phyloP scores from a whole-genome alignment of 2,329 filamentous ascomycete genomes.

The Ophiostoma tasmaniense region DNA sequence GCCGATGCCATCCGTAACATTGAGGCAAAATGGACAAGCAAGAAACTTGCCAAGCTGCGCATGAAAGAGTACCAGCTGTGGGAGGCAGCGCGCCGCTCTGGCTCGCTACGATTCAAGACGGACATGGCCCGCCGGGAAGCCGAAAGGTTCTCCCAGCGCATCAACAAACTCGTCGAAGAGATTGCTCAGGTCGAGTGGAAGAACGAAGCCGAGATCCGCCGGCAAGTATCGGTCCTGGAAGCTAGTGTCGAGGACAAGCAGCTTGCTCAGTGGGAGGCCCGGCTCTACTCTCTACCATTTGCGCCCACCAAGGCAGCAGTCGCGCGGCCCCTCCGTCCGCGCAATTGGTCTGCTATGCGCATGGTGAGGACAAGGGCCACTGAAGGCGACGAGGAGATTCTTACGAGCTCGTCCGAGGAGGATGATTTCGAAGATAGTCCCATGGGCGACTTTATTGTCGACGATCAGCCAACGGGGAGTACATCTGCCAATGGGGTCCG shows the following conservation, averaged over 20 bases:
- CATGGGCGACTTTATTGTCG: neutral
- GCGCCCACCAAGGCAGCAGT: slow-evolving; percentile 17
- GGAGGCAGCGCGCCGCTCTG: slow-evolving; percentile 42
- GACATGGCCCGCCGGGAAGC: slow-evolving; percentile 35
- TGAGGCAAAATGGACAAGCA: slow-evolving; percentile 47
- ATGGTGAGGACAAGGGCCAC: neutral
- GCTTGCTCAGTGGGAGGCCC: slow-evolving; percentile 41
- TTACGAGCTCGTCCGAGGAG: slow-evolving; percentile 38
- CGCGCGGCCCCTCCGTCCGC: neutral
- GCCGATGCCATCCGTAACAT: slow-evolving; percentile 47
- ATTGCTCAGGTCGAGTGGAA: slow-evolving; percentile 46
- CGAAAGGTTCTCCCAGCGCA: slow-evolving; percentile 38
- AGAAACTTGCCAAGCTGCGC: slow-evolving; percentile 47
- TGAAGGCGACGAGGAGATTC: slow-evolving; percentile 37
- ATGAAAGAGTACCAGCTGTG: slow-evolving; percentile 54
- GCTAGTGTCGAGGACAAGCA: slow-evolving; percentile 55
- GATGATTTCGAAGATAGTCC: neutral
- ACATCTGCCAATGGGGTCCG: neutral
- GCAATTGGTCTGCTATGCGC: neutral
- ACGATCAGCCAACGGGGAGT: neutral
- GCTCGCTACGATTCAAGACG: slow-evolving; percentile 36
- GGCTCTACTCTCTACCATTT: slow-evolving; percentile 31
- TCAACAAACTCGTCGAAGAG: slow-evolving; percentile 46
- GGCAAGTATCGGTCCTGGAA: slow-evolving; percentile 53
- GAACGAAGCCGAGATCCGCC: slow-evolving; percentile 42